A percentile compares a stretch with the other conserved stretches of the same genome.
These are phyloP conservation scores for Epicoccum sorghinum DNA, from an alignment of 2,329 filamentous ascomycete genomes.

Conservation along the genomic window DNA sequence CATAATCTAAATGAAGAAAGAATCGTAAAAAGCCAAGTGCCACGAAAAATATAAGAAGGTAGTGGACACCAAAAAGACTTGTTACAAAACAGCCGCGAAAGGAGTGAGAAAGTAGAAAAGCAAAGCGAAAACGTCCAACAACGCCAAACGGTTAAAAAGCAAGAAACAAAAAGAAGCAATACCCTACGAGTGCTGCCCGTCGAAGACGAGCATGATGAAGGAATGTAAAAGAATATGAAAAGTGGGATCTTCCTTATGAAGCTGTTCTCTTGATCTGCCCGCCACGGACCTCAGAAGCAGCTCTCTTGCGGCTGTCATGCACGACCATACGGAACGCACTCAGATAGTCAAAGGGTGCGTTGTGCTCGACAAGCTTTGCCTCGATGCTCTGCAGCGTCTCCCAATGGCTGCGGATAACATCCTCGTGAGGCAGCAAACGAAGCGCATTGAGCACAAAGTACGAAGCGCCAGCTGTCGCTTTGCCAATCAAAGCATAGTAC, in stretches of 20 bases:
- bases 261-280: constrained; percentile 39
- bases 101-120: constrained; percentile 19
- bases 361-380: constrained; percentile 29
- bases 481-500: constrained; percentile 39
- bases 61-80: too few relatives aligned
- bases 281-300: constrained; percentile 36
- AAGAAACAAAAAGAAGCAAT: constrained; percentile 5
- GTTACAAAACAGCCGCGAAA: too few relatives aligned
- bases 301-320: constrained; percentile 42
- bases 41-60: constrained; percentile 3
- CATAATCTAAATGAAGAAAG: neutral
- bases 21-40: constrained; percentile 1
- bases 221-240: neutral
- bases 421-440: constrained; percentile 35
- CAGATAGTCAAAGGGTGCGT: constrained; percentile 33
- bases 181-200: constrained; percentile 7
- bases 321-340: constrained; percentile 34
- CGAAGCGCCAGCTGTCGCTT: constrained; percentile 16
- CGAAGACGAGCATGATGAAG: neutral
- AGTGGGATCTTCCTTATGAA: neutral
- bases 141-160: constrained; percentile 14
- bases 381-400: constrained; percentile 35
- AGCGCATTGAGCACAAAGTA: constrained; percentile 42
- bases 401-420: constrained; percentile 40
- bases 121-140: constrained; percentile 19